Evolutionary conservation across 768 basidiomycete species (phyloP).

Genomic region (Hericium alpestre): DNA sequence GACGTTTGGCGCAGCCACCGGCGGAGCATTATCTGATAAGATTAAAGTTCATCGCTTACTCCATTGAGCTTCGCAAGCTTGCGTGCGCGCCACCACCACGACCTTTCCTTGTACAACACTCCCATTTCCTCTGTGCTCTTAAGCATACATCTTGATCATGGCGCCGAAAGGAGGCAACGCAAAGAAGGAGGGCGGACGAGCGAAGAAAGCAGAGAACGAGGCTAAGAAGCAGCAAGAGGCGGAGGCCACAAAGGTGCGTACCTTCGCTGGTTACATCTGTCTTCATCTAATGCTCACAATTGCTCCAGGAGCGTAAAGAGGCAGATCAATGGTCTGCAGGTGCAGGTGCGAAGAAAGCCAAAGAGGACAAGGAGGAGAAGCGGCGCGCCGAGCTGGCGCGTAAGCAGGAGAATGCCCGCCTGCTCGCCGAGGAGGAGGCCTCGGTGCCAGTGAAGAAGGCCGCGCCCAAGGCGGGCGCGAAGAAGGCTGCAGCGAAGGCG

Average conservation of each 20-base stretch:
- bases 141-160: conserved; percentile 19
- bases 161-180: conserved; percentile 81
- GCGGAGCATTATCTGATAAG: conserved; percentile 7
- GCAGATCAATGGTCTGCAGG: conserved; percentile 58
- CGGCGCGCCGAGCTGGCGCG: conserved; percentile 71
- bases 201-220: conserved; percentile 90
- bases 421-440: conserved; percentile 86
- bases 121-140: not conserved
- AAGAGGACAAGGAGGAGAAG: conserved; percentile 72
- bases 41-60: not conserved
- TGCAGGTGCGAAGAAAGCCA: conserved; percentile 53
- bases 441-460: conserved; percentile 37
- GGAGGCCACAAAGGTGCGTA: conserved; percentile 46
- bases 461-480: conserved; percentile 52
- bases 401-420: conserved; percentile 76
- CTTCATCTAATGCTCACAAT: not conserved
- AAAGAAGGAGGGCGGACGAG: conserved; percentile 84
- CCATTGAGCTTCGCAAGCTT: not conserved
- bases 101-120: not conserved
- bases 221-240: conserved; percentile 63
- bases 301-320: conserved; percentile 60
- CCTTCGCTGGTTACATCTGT: not conserved
- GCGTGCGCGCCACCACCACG: not conserved
- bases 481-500: conserved; percentile 40
- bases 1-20: not conserved